Conservation (phyloP, 2,329 filamentous ascomycete genomes). For the Amesomyces nigricolor region DNA sequence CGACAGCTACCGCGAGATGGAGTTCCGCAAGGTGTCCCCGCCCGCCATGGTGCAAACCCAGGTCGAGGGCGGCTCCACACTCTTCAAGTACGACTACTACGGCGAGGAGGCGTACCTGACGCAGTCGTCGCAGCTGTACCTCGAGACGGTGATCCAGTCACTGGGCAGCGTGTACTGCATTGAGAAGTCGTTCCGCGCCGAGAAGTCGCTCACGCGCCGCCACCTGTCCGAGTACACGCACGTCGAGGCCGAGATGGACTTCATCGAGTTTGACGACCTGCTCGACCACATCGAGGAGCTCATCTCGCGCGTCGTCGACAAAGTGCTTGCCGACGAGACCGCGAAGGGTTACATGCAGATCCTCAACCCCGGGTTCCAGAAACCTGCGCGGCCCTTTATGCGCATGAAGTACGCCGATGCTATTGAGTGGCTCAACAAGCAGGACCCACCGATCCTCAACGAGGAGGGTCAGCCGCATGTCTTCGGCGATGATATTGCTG, state of each 20-base stretch:
- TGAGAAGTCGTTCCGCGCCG: constrained; percentile 96
- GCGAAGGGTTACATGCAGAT: constrained; percentile 70
- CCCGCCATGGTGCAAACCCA: constrained; percentile 92
- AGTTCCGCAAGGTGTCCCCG: constrained; percentile 77
- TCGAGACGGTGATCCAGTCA: constrained; percentile 87
- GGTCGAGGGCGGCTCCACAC: constrained; percentile 85
- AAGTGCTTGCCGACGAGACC: constrained; percentile 65
- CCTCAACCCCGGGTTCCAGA: constrained; percentile 85
- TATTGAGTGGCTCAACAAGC: constrained; percentile 86
- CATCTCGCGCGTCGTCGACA: constrained; percentile 78
- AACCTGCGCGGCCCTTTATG: constrained; percentile 78
- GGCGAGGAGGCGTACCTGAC: constrained; percentile 85
- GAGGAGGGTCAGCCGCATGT: constrained; percentile 84
- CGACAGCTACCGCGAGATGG: constrained; percentile 68
- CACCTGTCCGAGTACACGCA: constrained; percentile 96
- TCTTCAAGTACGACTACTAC: constrained; percentile 66
- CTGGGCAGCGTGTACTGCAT: constrained; percentile 97
- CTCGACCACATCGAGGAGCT: constrained; percentile 81
- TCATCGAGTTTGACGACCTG: constrained; percentile 86
- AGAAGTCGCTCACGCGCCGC: constrained; percentile 90
- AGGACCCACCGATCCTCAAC: constrained; percentile 75
- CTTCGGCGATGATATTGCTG: constrained; percentile 96
- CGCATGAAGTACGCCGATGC: constrained; percentile 94
- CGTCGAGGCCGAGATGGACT: constrained; percentile 93
- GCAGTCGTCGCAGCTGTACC: constrained; percentile 94